A percentile compares a stretch with the other conserved stretches of the same genome.
Conservation (phyloP, 176 grass and related monocot genomes). For the Typha latifolia region DNA sequence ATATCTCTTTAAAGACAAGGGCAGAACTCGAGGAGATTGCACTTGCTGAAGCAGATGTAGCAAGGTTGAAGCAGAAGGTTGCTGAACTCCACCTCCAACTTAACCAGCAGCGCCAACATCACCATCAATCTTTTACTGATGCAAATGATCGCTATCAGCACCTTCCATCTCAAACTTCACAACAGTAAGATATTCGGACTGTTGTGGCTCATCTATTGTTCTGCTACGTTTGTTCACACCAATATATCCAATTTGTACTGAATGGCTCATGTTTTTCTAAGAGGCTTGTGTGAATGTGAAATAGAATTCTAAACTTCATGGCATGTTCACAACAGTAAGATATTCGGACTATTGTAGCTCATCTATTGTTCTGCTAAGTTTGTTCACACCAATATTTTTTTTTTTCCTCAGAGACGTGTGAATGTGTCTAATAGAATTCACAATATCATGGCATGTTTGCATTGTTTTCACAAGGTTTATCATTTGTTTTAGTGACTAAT, state of each 20-base stretch:
- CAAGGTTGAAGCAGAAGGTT: conserved; percentile 82
- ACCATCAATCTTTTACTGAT: conserved; percentile 48
- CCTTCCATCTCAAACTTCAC: conserved; percentile 53
- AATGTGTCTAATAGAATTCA: no score
- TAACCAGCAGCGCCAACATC: conserved; percentile 81
- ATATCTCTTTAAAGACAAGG: conserved; percentile 49
- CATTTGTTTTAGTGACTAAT: no score
- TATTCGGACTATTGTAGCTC: background rate
- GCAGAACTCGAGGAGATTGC: conserved; percentile 91
- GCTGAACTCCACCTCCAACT: conserved; percentile 95
- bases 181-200: conserved; percentile 61
- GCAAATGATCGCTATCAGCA: conserved; percentile 41
- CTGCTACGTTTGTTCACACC: background rate
- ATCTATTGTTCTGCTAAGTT: background rate
- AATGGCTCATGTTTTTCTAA: no score
- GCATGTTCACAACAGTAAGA: conserved; percentile 66
- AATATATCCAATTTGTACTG: no score
- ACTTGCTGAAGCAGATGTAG: conserved; percentile 81
- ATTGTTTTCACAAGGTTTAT: no score
- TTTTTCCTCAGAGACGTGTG: no score
- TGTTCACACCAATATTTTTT: no score
- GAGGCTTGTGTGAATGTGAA: no score
- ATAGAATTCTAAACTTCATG: no score
- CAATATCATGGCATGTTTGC: no score
- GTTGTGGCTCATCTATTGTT: background rate